Evolutionary conservation across 306 rosid species (phyloP), one percentile per base, ranked within the genome.

Genomic region (Chamaecrista fasciculata): DNA sequence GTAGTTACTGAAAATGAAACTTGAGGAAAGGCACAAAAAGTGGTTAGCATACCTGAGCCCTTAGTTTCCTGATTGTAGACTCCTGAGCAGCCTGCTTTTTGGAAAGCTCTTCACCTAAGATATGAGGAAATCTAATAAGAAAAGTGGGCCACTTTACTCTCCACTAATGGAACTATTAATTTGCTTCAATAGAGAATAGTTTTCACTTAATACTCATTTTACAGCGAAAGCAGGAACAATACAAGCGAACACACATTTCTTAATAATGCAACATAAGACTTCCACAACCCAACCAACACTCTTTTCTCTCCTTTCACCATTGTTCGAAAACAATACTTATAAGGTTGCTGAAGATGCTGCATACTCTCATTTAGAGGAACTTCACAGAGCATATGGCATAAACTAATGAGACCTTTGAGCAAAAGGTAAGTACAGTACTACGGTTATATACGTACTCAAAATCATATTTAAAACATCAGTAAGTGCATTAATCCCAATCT

Each of bases 1-100:
- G 39, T 64, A 58, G 56, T 36, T 43, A 11, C n/a, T 69, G 71
- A 20, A 21, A 60, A 49, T 44, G 14, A 42, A 63, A 48, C 40
- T 70, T 56, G 74, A 60, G 14, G 46, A 73, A 65, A 57, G 65
- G 55, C 51, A 65, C 11, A 53, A 60, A 37, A 36, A 68, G 73
- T 39, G 40, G 70, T 36, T 67, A 15, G 72, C 48, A 24, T 52
- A 87, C 93, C 89, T 87, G 93, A 71, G 91, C 91, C 79, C 93
- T 75, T 70, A 87, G 79, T 78, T 89, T 89, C 69, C 93, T 83
- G 25, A 87, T 89, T 16, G 80, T 84, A 66, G 82, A 82, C 79
- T 89, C 96, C 80, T 87, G 96, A 83, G 87, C 83, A 67, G 96
- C 96, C 85, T 89, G 93, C 77, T 85, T 87, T 69, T 80, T 89